Base-by-base conservation (phyloP, 108 stramenopile species). In the Fragilariopsis cylindrus region DNA sequence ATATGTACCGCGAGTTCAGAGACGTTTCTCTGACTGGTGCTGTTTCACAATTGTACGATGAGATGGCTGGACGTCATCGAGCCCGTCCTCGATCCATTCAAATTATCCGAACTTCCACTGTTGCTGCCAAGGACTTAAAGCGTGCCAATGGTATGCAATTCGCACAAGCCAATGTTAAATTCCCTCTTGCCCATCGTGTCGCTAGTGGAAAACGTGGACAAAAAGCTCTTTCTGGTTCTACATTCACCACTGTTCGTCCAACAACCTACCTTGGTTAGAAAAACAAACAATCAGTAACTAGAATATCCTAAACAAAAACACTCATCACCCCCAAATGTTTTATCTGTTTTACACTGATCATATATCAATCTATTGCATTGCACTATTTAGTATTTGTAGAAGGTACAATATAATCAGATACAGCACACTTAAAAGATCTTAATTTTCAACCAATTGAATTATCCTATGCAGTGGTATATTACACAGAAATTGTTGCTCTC, bases 1-100 rank as follows among this genome's bases (percentile, higher is more conserved):
- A 99, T 90, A 99, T 99, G 99, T 99, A 99, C 96, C 96, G 98
- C 74, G 99, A 99, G 88, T 99, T 92, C 95, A 88, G 99, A 73
- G 98, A 98, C 74, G 79, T 96, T 47, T 90, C 84, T 65, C 88
- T 99, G 75, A 97, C 95, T 15, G 97, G 97, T 57, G 98, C 99
- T 69, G 95, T 99, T 70, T 90, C 95, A 42, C 97, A 99, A 91
- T 84, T 99, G 68, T 99, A 98, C 91, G 88, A 96, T 71, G 99
- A 99, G 83, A 98, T 99, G 98, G 99, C 99, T 18, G 99, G 99
- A 65, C 94, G 98, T 76, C 99, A 99, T 92, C 98, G 99, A 66
- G 90, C 93, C 73, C 97, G 99, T 72, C 95, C 93, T 71, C 91
- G 96, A 76, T 97, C 97, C 65, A 99, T 99, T 82, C 99, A 99